Base-by-base conservation (phyloP, 2,329 filamentous ascomycete genomes). In the Thielaviopsis ethacetica region DNA sequence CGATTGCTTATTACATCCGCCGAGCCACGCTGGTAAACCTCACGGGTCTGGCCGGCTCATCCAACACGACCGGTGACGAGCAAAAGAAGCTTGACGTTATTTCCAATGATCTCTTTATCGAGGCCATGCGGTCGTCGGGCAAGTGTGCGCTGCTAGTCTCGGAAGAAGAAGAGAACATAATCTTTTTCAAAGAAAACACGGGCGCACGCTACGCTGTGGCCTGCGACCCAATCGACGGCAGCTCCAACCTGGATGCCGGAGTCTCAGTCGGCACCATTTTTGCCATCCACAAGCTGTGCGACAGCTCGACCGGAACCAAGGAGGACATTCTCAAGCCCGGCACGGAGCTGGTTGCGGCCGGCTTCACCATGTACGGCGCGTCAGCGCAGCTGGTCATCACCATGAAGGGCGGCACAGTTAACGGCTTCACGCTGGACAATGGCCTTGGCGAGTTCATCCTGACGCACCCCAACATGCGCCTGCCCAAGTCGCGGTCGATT, bases 281-380 rank as follows among this genome's bases (percentile, higher is more conserved):
- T 70, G 91, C 83, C 64, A 82, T 98, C 66, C 93, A 93, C 80
- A 90, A 91, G 76, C 82, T 97, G 22, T 81, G 84, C 61, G 88
- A 94, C 15, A 84, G 80, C 63, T 83, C 85, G 15, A 77, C 75
- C 61, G 87, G 86, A 64, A 85, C 80, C 61, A 85, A 86, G 66
- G 89, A 94, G 68, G 91, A 97, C 70, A 81, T 98, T 62, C 80
- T 97, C 62, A 84, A 84, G 72, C 87, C 93, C 0, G 93, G 93
- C 59, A 91, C 87, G 1, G 91, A 96, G 73, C 82, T 97, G 64
- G 81, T 97, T 21, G 91, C 93, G 41, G 85, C 88, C 22, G 93
- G 93, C n/a, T 98, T 98, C 80, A 98, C 93, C 73, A 98, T 98
- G 93, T 98, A 98, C 74, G 93, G 93, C 68, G 93, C 93, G 65